Percentiles rank a stretch among this genome's conserved stretches.
Evolutionary conservation across 371 early-diverging fungal genomes (phyloP).

Genomic region (Haplosporangium sp.): DNA sequence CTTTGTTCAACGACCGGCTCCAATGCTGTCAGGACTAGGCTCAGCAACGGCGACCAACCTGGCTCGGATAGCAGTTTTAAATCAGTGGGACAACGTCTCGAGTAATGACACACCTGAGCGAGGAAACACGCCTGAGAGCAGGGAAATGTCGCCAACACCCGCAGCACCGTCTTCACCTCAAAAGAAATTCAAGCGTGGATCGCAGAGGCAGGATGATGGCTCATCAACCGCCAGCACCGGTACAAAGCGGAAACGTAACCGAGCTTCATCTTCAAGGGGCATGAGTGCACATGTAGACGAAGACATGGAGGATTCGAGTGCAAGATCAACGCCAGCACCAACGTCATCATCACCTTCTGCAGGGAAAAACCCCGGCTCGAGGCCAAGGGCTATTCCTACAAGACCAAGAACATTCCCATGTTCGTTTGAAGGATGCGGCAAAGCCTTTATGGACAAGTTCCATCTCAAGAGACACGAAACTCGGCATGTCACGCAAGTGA

Average conservation of each 20-base stretch:
- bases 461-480: slow-evolving; percentile 49
- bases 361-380: background rate
- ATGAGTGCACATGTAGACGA: background rate
- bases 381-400: slow-evolving; percentile 15
- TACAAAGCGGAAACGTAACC: background rate
- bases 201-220: slow-evolving; percentile 10
- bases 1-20: slow-evolving; percentile 20
- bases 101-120: slow-evolving; percentile 40
- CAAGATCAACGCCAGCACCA: slow-evolving; percentile 22
- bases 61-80: slow-evolving; percentile 42
- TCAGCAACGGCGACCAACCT: slow-evolving; percentile 11
- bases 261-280: background rate
- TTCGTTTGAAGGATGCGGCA: slow-evolving; percentile 43
- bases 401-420: slow-evolving; percentile 48
- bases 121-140: slow-evolving; percentile 48
- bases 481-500: slow-evolving; percentile 49
- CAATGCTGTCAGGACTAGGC: background rate
- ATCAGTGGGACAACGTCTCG: slow-evolving; percentile 19
- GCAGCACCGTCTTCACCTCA: background rate
- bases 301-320: background rate
- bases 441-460: slow-evolving; percentile 54
- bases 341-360: background rate
- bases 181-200: slow-evolving; percentile 24
- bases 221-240: background rate
- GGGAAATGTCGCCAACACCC: slow-evolving; percentile 32